Percentiles rank a stretch among this genome's conserved stretches.
These are phyloP conservation scores for Plasmodium vivax DNA, from an alignment of 169 alveolate genomes.

Conservation along the genomic window DNA sequence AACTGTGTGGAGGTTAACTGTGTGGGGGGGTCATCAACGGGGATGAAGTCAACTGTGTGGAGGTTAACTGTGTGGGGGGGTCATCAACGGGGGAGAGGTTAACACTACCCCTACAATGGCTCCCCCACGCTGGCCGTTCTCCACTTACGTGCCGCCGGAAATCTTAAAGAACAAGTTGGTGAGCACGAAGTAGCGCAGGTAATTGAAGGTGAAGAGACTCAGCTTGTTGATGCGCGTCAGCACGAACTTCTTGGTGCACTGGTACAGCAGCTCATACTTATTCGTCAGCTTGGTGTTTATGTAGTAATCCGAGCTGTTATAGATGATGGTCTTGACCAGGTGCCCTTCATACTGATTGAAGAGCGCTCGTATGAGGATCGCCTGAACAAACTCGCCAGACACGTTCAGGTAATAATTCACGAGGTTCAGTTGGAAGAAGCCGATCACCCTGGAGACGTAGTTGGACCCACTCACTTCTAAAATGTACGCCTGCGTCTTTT, in stretches of 20 bases:
- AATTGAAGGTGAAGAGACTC: conserved; percentile 42
- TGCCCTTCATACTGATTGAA: conserved; percentile 18
- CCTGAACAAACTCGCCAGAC: conserved; percentile 24
- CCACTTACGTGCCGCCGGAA: conserved; percentile 43
- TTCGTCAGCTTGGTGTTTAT: conserved; percentile 7
- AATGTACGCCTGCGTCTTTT: conserved; percentile 35
- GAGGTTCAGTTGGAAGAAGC: conserved; percentile 48
- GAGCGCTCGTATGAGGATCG: not conserved
- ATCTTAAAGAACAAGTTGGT: conserved; percentile 42
- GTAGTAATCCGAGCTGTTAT: conserved; percentile 40
- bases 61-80: too few relatives aligned
- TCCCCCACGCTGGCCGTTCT: not conserved
- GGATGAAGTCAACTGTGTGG: too few relatives aligned
- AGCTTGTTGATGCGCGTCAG: conserved; percentile 19
- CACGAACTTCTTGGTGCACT: conserved; percentile 53
- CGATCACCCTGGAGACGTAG: conserved; percentile 18
- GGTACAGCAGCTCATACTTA: conserved; percentile 33
- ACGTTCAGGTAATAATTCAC: conserved; percentile 41
- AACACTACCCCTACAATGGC: not conserved
- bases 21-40: too few relatives aligned
- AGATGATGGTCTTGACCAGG: not conserved
- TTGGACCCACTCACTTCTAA: conserved; percentile 43
- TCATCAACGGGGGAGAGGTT: too few relatives aligned
- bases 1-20: too few relatives aligned
- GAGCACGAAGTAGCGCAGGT: conserved; percentile 47